Base-by-base conservation (phyloP, 1,284 basidiomycete genomes). In the Vanrija sp. region DNA sequence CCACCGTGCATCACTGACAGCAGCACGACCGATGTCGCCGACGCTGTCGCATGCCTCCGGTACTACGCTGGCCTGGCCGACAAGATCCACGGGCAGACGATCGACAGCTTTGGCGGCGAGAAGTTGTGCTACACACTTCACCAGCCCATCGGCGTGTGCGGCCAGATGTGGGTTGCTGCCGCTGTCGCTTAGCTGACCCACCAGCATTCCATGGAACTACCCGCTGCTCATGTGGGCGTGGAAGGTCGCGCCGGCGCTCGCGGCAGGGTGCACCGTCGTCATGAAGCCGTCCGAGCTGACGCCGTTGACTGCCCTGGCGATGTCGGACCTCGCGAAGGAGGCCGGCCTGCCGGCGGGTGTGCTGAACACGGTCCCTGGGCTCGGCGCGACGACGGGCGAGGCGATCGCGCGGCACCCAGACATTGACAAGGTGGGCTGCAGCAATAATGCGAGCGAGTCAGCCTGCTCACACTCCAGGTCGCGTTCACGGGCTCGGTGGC, bases 81-180 rank as follows among this genome's bases (percentile, higher is more conserved):
- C 78, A 85, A 85, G 77, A 82, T 87, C 51, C 77, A 79, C 49
- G 88, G 71, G 24, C 67, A 72, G 62, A 70, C 70, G 10, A 68
- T 75, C 50, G 59, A 68, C 43, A 58, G 64, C 35, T 68, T 65
- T 45, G 64, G 63, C 22, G 55, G 84, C 68, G 80, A 79, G 52
- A 93, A 92, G 76, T 76, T 91, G 53, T 86, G 87, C 16, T 90
- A 91, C 75, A 93, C 90, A 19, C 83, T 85, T 43, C 88, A 93
- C 73, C 93, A 97, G 61, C 92, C 94, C 25, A 88, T 97, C 65
- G 93, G 93, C 45, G 93, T 96, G 38, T 92, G 87, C 66, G 90
- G 87, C 14, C 88, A 90, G 68, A 92, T 93, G 87, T 88, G 68
- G 63, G 82, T 75, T 5, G 2, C 14, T 3, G 2, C 6, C 6